Evolutionary conservation across 73 alveolate genomes (phyloP), one percentile per base, ranked within the genome.

Genomic region (Paraurostyla sp.): DNA sequence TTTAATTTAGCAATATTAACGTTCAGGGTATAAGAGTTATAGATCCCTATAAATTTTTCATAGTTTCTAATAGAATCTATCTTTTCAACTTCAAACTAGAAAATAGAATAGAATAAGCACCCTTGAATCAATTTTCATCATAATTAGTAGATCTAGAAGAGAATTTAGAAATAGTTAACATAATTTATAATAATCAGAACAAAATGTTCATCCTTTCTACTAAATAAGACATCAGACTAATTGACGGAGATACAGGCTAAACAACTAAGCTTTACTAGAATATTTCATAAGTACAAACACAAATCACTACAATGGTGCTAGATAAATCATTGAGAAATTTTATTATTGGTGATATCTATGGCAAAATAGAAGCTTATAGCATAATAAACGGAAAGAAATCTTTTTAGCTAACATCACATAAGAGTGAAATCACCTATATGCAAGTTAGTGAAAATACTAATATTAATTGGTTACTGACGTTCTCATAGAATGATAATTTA

Each of bases 71-170:
- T 9, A 73, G 86, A 73, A 48, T 73, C 7, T 48, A 48, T 73
- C 52, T 73, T 3, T 73, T 73, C 27, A 49, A 73, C 27, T 73
- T 73, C 46, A 73, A 73, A 49, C 86, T 73, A 9, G 71, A 48
- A 49, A 73, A 73, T 49, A 73, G 86, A 73, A 73, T 73, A 16
- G 71, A 48, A 25, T 51, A 48, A 46, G 86, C 71, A 41, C 41
- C 41, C 49, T n/a, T n/a, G n/a, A 48, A 73, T 22, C 4, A 48
- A 3, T 73, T 48, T 29, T 65, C 82, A 38, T 46, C 32, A 27
- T 32, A 73, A 48, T 73, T 32, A 48, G 18, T 46, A 45, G 65
- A 73, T 13, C 4, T 65, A 16, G 82, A 65, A 20, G 86, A 73
- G 30, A 48, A 73, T 73, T 38, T 48, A 4, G 71, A 73, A 30